Conservation (phyloP, 2,329 filamentous ascomycete species). For the Cadophora gregata region DNA sequence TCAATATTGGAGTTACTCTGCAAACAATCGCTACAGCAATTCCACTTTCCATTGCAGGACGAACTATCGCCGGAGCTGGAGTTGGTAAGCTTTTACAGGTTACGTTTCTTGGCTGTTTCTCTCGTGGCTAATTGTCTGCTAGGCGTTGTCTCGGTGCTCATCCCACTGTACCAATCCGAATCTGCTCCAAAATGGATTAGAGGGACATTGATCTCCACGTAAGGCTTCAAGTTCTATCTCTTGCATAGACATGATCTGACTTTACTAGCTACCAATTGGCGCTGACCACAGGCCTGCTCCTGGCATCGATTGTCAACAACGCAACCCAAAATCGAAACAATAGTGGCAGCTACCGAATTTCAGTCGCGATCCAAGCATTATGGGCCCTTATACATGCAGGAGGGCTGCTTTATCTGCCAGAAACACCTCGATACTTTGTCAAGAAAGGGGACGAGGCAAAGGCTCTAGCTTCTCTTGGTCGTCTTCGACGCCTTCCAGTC, state of each 20-base stretch:
- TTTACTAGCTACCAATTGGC: conserved; percentile 63
- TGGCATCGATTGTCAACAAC: conserved; percentile 71
- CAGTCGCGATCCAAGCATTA: conserved; percentile 49
- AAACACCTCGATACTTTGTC: conserved; percentile 76
- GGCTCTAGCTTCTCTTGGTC: conserved; percentile 61
- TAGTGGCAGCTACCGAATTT: conserved; percentile 66
- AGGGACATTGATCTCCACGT: conserved; percentile 68
- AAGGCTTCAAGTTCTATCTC: not conserved
- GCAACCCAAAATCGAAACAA: conserved; percentile 59
- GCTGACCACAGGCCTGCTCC: conserved; percentile 72
- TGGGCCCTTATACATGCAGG: conserved; percentile 68
- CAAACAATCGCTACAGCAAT: conserved; percentile 9
- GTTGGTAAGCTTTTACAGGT: too few species aligned
- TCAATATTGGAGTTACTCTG: not conserved
- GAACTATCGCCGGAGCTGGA: conserved; percentile 5
- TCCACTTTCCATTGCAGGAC: conserved; percentile 3
- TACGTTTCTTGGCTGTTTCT: too few species aligned
- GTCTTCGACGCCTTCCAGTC: conserved; percentile 63
- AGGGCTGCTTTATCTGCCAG: conserved; percentile 72
- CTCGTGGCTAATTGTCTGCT: too few species aligned
- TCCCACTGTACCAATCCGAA: conserved; percentile 7
- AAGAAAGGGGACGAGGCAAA: conserved; percentile 60
- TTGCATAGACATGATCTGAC: too few species aligned
- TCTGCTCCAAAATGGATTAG: conserved; percentile 72
- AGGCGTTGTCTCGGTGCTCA: conserved; percentile 4